Conservation (phyloP, 805 yeast genomes). For the Candida parachauliodes region DNA sequence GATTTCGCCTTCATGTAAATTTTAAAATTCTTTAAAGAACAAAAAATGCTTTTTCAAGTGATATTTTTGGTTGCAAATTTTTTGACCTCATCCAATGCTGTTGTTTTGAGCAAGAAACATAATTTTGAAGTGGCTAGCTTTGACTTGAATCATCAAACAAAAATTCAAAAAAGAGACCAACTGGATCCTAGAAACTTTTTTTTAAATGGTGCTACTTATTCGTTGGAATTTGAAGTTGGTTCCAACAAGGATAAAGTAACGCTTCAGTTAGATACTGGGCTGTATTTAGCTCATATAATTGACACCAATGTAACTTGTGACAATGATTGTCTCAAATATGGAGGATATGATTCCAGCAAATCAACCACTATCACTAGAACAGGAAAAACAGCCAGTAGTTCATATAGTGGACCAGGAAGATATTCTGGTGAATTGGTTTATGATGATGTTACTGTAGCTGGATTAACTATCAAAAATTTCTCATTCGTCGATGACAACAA, state of each 20-base stretch:
- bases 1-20: too few species aligned
- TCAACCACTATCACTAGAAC: neutral
- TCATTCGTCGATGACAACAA: constrained; percentile 3
- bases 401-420: neutral
- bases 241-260: constrained; percentile 4
- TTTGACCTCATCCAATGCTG: too few species aligned
- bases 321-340: neutral
- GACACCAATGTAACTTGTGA: constrained; percentile 1
- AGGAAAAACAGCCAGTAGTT: neutral
- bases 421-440: neutral
- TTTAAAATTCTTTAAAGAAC: too few species aligned
- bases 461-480: neutral
- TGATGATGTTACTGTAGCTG: constrained; percentile 4
- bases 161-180: too few species aligned
- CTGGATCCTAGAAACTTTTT: too few species aligned
- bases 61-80: too few species aligned
- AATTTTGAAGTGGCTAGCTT: too few species aligned
- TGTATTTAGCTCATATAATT: constrained; percentile 2
- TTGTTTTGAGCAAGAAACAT: too few species aligned
- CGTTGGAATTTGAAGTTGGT: neutral
- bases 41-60: too few species aligned
- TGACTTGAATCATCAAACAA: too few species aligned
- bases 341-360: neutral
- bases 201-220: too few species aligned
- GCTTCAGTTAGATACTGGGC: constrained; percentile 2